phyloP scores from a whole-genome alignment of 352 stramenopile genomes.

The Peronosclerospora sorghi region DNA sequence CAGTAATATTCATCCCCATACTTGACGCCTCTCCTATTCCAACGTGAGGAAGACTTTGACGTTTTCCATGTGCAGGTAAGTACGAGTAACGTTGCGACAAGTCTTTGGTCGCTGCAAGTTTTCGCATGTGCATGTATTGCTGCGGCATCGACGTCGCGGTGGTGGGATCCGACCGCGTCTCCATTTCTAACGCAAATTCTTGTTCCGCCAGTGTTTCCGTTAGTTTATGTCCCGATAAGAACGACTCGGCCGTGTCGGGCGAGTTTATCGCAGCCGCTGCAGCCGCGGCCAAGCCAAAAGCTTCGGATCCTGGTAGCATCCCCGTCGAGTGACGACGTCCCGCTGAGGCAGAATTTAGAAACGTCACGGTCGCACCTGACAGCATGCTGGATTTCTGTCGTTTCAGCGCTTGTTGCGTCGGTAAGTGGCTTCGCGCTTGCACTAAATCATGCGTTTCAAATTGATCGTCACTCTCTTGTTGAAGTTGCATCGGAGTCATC shows the following conservation, averaged over 20 bases:
- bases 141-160: constrained; percentile 8
- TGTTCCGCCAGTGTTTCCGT: constrained; percentile 19
- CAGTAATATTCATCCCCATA: constrained; percentile 7
- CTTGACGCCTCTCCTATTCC: constrained; percentile 11
- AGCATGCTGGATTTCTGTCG: constrained; percentile 29
- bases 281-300: constrained; percentile 17
- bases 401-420: constrained; percentile 24
- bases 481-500: constrained; percentile 4
- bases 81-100: constrained; percentile 13
- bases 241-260: not conserved
- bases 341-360: constrained; percentile 22
- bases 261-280: constrained; percentile 14
- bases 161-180: constrained; percentile 8
- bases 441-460: constrained; percentile 17
- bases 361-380: constrained; percentile 13
- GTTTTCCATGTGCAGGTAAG: constrained; percentile 18
- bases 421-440: constrained; percentile 10
- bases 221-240: constrained; percentile 7
- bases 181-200: constrained; percentile 26
- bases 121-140: constrained; percentile 16
- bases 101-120: constrained; percentile 20
- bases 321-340: constrained; percentile 37
- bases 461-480: constrained; percentile 3
- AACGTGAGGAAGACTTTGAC: constrained; percentile 34
- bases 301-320: constrained; percentile 27